These are phyloP conservation scores for Aspergillus sp. DNA, from an alignment of 2,329 filamentous ascomycete species.

Conservation along the genomic window DNA sequence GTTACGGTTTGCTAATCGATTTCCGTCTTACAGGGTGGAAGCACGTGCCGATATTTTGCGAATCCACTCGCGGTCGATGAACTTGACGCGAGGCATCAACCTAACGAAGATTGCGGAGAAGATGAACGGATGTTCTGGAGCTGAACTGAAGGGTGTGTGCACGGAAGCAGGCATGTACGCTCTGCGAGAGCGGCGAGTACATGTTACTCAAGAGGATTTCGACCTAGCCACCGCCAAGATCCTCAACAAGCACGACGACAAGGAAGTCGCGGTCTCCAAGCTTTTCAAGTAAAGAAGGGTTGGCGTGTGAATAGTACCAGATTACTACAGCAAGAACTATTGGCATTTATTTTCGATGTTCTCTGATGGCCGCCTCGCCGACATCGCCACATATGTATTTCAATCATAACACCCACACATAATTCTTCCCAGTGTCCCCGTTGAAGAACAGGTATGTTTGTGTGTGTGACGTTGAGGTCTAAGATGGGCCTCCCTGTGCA, in stretches of 20 bases:
- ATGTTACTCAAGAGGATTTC: slow-evolving; percentile 99
- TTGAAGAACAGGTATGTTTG: neutral
- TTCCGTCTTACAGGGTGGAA: slow-evolving; percentile 62
- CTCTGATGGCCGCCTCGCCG: neutral
- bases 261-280: slow-evolving; percentile 62
- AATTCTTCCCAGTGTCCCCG: neutral
- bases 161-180: slow-evolving; percentile 99
- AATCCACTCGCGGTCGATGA: slow-evolving; percentile 98
- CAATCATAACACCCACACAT: neutral
- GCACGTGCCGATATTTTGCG: slow-evolving; percentile 95
- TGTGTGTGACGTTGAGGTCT: neutral
- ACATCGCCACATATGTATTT: neutral
- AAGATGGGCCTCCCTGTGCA: neutral
- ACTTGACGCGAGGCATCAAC: slow-evolving; percentile 95
- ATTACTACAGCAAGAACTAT: neutral
- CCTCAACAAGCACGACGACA: slow-evolving; percentile 98
- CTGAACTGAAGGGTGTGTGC: slow-evolving; percentile 97
- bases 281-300: slow-evolving; percentile 37
- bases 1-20: slow-evolving; percentile 21
- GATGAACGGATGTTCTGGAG: slow-evolving; percentile 98
- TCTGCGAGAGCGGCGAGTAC: slow-evolving; percentile 88
- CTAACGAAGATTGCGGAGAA: slow-evolving; percentile 98
- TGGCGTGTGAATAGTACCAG: neutral
- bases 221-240: slow-evolving; percentile 98
- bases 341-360: neutral